Percentiles rank a stretch among this genome's conserved stretches.
These are phyloP conservation scores for Fusarium verticillioides DNA, from an alignment of 2,329 filamentous ascomycete species.

Conservation along the genomic window DNA sequence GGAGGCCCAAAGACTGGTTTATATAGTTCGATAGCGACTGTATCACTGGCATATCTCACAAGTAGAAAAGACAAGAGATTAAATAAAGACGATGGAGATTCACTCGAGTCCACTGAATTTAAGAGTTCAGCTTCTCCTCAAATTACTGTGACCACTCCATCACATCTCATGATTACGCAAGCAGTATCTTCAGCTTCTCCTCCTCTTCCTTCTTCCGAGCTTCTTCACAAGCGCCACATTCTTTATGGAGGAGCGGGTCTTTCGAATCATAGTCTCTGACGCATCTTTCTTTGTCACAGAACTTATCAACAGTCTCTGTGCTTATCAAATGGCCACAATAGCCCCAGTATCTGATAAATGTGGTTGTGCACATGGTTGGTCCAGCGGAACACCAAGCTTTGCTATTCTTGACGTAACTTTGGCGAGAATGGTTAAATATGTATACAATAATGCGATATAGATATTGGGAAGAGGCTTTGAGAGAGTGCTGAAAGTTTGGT, in stretches of 20 bases:
- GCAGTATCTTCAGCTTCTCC: background rate
- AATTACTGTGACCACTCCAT: background rate
- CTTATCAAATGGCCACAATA: background rate
- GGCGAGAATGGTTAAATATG: fast-evolving
- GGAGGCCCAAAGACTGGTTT: fast-evolving
- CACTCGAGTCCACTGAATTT: fast-evolving
- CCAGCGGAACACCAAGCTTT: fast-evolving
- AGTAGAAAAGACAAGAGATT: fast-evolving
- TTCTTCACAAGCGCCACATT: background rate
- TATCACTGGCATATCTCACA: background rate
- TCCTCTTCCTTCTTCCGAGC: background rate
- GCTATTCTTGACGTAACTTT: fast-evolving
- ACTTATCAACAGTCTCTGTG: background rate
- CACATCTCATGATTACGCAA: background rate
- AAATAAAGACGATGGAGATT: fast-evolving
- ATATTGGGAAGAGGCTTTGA: too few species aligned
- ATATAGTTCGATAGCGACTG: fast-evolving
- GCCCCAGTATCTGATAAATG: background rate
- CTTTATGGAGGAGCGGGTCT: background rate
- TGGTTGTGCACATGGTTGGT: background rate
- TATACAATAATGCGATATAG: background rate
- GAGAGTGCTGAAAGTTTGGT: too few species aligned
- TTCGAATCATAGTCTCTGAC: background rate
- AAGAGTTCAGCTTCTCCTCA: fast-evolving
- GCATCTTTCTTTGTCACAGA: background rate